Evolutionary conservation across 164 flowering plant species (phyloP).

Genomic region (Protea cynaroides): DNA sequence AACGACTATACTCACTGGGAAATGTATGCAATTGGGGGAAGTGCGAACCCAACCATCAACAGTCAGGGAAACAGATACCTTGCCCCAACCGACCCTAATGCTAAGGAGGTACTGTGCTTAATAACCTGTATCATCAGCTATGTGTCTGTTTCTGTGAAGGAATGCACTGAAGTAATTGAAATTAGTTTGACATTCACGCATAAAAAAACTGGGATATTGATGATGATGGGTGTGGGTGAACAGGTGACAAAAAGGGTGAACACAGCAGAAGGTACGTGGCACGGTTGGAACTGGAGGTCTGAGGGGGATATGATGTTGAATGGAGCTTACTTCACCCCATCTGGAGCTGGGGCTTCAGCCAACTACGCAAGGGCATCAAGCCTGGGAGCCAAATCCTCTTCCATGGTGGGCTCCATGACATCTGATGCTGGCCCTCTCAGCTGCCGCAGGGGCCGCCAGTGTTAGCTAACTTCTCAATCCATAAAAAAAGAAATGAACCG

Average conservation of each 20-base stretch:
- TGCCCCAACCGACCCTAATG: constrained; percentile 64
- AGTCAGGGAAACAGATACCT: constrained; percentile 86
- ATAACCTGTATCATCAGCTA: too few species aligned
- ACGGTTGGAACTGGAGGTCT: constrained; percentile 92
- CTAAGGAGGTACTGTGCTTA: constrained; percentile 60
- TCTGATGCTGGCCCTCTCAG: constrained; percentile 69
- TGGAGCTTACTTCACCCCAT: constrained; percentile 91
- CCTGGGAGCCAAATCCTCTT: constrained; percentile 82
- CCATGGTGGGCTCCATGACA: constrained; percentile 83
- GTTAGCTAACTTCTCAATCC: constrained; percentile 27
- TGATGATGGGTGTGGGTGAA: neutral
- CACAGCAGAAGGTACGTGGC: constrained; percentile 45
- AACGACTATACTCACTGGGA: constrained; percentile 97
- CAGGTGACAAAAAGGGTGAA: constrained; percentile 96
- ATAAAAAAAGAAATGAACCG: neutral
- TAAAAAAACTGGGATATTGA: neutral
- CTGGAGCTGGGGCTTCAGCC: constrained; percentile 83
- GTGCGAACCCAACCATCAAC: constrained; percentile 86
- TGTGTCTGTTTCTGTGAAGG: neutral
- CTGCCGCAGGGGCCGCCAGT: constrained; percentile 60
- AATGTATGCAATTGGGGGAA: constrained; percentile 96
- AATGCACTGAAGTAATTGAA: too few species aligned
- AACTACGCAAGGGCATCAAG: constrained; percentile 95
- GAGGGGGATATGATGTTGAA: constrained; percentile 86
- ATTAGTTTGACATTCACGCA: too few species aligned